Evolutionary conservation across 768 basidiomycete species (phyloP).

Genomic region (Lentinula sp.): DNA sequence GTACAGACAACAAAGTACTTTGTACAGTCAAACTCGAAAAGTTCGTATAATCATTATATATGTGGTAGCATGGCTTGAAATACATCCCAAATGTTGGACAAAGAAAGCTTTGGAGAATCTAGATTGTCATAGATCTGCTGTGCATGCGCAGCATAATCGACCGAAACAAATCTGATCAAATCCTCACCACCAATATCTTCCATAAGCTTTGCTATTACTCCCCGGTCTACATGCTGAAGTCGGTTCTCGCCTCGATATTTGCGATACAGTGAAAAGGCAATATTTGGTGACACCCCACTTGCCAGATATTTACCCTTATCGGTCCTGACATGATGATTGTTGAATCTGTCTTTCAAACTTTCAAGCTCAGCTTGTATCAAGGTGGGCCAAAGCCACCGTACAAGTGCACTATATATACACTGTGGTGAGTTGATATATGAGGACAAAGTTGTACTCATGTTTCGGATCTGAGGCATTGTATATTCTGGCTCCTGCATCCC

Average conservation of each 20-base stretch:
- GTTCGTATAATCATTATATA: conserved; percentile 6
- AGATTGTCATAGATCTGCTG: conserved; percentile 10
- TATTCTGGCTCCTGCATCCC: conserved; percentile 12
- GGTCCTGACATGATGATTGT: conserved; percentile 11
- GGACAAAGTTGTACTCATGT: conserved; percentile 14
- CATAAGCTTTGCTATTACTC: conserved; percentile 15
- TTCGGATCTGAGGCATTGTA: conserved; percentile 15
- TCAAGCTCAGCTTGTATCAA: conserved; percentile 20
- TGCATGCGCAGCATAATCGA: conserved; percentile 12
- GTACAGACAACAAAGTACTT: neutral
- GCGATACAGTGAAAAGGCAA: conserved; percentile 12
- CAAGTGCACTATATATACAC: conserved; percentile 14
- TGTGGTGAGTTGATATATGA: neutral
- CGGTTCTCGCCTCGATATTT: conserved; percentile 14
- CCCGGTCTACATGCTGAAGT: conserved; percentile 14
- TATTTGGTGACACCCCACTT: conserved; percentile 17
- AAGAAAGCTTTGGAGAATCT: conserved; percentile 7
- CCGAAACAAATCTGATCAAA: conserved; percentile 14
- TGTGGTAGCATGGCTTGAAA: conserved; percentile 14
- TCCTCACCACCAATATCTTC: conserved; percentile 16
- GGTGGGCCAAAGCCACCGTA: conserved; percentile 23
- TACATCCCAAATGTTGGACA: conserved; percentile 16
- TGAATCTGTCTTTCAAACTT: conserved; percentile 12
- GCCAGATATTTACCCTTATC: conserved; percentile 16
- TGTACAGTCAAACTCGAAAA: neutral